Evolutionary conservation across 75 land plant genomes (phyloP).

Genomic region (Cupressus sempervirens): DNA sequence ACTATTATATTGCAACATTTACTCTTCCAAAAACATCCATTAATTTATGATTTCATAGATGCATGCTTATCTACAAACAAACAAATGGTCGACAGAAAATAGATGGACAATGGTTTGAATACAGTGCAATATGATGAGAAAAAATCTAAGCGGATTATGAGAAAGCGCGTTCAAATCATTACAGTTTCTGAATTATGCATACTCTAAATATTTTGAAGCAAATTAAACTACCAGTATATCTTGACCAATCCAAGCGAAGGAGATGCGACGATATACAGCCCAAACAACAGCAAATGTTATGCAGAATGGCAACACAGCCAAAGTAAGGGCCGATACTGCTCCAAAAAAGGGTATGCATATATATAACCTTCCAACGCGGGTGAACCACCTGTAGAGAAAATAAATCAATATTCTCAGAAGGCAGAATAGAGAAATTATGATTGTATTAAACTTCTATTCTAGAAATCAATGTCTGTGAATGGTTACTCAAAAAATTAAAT

Average conservation of each 20-base stretch:
- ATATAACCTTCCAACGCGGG: slow-evolving; percentile 53
- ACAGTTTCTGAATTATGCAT: neutral
- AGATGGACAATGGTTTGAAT: neutral
- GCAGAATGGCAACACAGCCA: slow-evolving; percentile 84
- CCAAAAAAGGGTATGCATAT: slow-evolving; percentile 81
- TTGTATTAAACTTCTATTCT: neutral
- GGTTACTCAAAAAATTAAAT: neutral
- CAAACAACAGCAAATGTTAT: slow-evolving; percentile 84
- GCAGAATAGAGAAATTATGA: neutral
- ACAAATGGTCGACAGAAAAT: neutral
- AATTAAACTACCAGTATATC: slow-evolving; percentile 78
- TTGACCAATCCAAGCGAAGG: slow-evolving; percentile 96
- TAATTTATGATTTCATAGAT: neutral
- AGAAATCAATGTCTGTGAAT: neutral
- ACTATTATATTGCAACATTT: neutral
- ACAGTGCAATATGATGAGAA: slow-evolving; percentile 44
- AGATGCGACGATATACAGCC: slow-evolving; percentile 70
- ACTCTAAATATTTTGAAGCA: neutral
- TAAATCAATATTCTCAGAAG: slow-evolving; percentile 1
- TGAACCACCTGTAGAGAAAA: slow-evolving; percentile 73
- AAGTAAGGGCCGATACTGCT: slow-evolving; percentile 62
- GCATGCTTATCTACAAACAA: neutral
- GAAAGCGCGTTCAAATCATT: neutral
- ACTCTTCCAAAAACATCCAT: neutral
- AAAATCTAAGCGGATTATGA: neutral